Base-by-base conservation (phyloP, 2,329 filamentous ascomycete genomes). In the Fusarium sp. region DNA sequence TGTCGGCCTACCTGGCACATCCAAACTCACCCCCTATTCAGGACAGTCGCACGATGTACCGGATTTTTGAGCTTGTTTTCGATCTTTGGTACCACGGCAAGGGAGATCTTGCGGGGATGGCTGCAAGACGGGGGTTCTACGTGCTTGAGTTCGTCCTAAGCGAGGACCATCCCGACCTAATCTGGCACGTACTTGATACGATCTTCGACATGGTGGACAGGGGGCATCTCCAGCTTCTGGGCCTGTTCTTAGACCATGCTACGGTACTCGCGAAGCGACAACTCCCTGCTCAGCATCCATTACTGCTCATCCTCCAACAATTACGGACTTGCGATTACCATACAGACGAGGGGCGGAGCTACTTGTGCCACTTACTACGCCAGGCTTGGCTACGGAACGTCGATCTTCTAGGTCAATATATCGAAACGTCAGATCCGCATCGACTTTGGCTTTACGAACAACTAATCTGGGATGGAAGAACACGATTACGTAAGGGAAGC, bases 11-110 rank as follows among this genome's bases (percentile, higher is more conserved):
- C 44, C 70, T 80, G 9, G 77, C 77, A 8, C 75, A 73, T 31
- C 78, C 78, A 13, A 77, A 77, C 31, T 74, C 73, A 11, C 78
- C 78, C 11, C 78, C 76, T 26, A 78, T 79, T 12, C 77, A 79
- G 56, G 78, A 80, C 55, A 80, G 78, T 50, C 78, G 78, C 33
- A 80, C 78, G 46, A 80, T 80, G 78, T 80, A 80, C 53, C 76
- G 78, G 51, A 80, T 77, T 2, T 80, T 80, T 54, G 78, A 80
- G 60, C 71, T 80, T 16, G 77, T 77, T 23, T 80, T 79, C 46
- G 78, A 79, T 57, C 70, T 80, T 12, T 80, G 77, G 77, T 74
- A 69, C 26, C 72, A 76, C n/a, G 78, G 78, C 4, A 76, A 75
- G 46, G 78, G 78, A 7, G 72, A 76, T 30, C 65, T 80, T 7